Evolutionary conservation across 768 basidiomycete genomes (phyloP), one percentile per base, ranked within the genome.

Genomic region (Pleurotus giganteus): DNA sequence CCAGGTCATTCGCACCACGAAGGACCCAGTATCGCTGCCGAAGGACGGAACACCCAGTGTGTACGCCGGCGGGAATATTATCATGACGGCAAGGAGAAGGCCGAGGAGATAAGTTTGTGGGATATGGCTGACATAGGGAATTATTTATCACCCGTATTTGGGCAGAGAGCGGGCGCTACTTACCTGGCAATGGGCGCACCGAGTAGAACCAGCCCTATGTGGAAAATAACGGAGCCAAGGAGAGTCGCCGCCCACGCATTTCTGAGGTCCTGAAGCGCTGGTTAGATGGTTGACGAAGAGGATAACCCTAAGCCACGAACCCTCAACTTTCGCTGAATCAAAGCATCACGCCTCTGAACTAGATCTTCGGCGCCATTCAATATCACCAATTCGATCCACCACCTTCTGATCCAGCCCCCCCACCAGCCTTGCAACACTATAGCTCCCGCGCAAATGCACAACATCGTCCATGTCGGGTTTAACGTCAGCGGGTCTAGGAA

Each of bases 111-210:
- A 83, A 0, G 92, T 96, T 42, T 86, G 81, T 5, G 73, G 44
- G 37, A 75, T 50, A 57, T 84, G 71, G 45, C 86, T 89, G 45
- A 36, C 52, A 36, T 21, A 19, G 44, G 54, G 65, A 65, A 49
- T 28, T 4, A 39, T 56, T 42, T 58, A 53, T 19, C 42, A 36
- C 26, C 19, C 23, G 46, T 23, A 53, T 15, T 23, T 28, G 23
- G 36, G 23, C 28, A 42, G 24, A 44, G 31, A 53, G 58, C 42
- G 53, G 49, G 47, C 29, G 55, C 11, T 24, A 65, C 72, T 58
- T 63, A 87, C 87, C 78, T 81, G 27, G 73, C 58, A 13, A 88
- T 59, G 3, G 91, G 88, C 8, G 93, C 91, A 0, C 94, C 93
- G 58, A 96, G 86, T 13, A 90, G 63, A 13, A 93, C 68, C 0